Percentiles rank a stretch among this genome's conserved stretches.
Evolutionary conservation across 192 early-diverging fungal genomes (phyloP).

Genomic region (Coemansia sp.): DNA sequence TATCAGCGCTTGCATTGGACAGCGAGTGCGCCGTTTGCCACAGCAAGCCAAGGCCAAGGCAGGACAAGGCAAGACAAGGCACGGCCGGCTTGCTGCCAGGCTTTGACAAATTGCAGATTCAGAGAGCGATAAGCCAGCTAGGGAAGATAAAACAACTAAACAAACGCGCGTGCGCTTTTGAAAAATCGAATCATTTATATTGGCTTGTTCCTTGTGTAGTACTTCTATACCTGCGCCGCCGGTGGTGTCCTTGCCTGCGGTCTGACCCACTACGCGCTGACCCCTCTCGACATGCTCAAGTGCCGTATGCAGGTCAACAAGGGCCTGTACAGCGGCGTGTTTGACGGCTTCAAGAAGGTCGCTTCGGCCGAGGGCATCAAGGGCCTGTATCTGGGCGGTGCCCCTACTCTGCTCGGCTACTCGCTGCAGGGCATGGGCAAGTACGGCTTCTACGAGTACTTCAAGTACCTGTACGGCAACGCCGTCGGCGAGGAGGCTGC

Average conservation of each 20-base stretch:
- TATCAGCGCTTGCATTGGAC: neutral
- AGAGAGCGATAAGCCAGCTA: neutral
- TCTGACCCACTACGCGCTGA: conserved; percentile 63
- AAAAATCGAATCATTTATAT: too few relatives aligned
- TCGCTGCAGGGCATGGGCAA: conserved; percentile 82
- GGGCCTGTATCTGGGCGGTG: conserved; percentile 73
- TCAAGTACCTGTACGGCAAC: conserved; percentile 72
- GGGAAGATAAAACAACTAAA: neutral
- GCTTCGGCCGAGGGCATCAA: conserved; percentile 62
- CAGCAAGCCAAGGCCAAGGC: too few relatives aligned
- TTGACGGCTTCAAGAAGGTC: conserved; percentile 58
- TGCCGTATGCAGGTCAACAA: conserved; percentile 59
- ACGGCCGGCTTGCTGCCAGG: neutral
- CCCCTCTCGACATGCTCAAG: conserved; percentile 59
- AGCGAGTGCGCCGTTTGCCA: neutral
- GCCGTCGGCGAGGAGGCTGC: conserved; percentile 67
- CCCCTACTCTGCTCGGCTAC: conserved; percentile 80
- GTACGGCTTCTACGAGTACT: conserved; percentile 88
- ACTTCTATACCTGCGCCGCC: conserved; percentile 61
- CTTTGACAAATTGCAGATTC: neutral
- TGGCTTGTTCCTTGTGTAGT: too few relatives aligned
- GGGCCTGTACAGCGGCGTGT: conserved; percentile 51
- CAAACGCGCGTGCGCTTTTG: too few relatives aligned
- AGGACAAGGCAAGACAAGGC: too few relatives aligned
- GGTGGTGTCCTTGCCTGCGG: conserved; percentile 67